Evolutionary conservation across 2,329 filamentous ascomycete genomes (phyloP), one percentile per base, ranked within the genome.

Genomic region (Ophiostoma perfectum): DNA sequence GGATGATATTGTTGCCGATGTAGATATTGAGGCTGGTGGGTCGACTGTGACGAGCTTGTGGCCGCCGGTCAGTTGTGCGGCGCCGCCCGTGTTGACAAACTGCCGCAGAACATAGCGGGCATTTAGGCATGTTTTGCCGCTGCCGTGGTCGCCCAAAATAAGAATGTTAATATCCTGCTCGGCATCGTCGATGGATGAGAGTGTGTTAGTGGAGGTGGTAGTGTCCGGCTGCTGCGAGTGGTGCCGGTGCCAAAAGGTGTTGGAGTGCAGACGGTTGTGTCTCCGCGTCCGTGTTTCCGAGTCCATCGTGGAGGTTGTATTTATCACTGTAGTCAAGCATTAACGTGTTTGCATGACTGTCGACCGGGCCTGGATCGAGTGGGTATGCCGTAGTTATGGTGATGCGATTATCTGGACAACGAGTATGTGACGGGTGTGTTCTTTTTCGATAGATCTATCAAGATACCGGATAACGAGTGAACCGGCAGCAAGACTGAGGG

Each of bases 31-130:
- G 9, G 39, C 16, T 16, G 8, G 39, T n/a, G 44, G 11, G 27
- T 55, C 64, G 64, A 66, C 45, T 36, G 44, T 52, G 4, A 66
- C 64, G 6, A 66, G 45, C 64, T 47, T 66, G 47, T 66, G 65
- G 39, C 49, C 65, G 38, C 47, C 65, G 65, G 49, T 49, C 5
- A 55, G 64, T 38, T 66, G 65, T 38, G 65, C 65, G n/a, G 47
- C 49, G 12, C 16, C 47, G 39, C 65, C 65, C 3, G 47, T 66
- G 8, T 58, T 42, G 38, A 58, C 47, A 39, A 58, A 58, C 38
- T 66, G 65, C 4, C 64, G 64, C 64, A 66, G 38, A 12, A 58
- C 47, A 58, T 55, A 66, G 45, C 64, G 64, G 14, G 65, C 27
- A 5, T 66, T 66, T 5, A 66, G 65, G 49, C 65, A 66, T 5